Base-by-base conservation (phyloP, 192 early-diverging fungal genomes). In the Geosiphon pyriformis region DNA sequence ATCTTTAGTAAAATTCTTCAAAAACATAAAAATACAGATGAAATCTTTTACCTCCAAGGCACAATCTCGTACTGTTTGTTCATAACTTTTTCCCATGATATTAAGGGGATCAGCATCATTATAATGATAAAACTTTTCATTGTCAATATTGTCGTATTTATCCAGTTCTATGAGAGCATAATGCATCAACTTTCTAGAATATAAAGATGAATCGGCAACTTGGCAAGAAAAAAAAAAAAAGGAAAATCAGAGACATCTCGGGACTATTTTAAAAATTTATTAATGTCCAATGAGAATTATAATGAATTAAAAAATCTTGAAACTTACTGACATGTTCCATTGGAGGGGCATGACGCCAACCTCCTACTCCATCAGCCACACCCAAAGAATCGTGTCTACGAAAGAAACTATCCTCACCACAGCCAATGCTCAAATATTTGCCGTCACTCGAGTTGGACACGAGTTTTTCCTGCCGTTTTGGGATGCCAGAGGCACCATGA, bases 321-420 rank as follows among this genome's bases (percentile, higher is more conserved):
- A 51, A 29, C 33, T 35, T 71, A 72, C 62, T 62, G 31, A 31
- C 31, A 30, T 46, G 63, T 27, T 49, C 47, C 18, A 61, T 59
- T 4, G 17, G 11, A 54, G 33, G 7, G 42, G 33, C 31, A 57
- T 31, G 8, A 75, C 76, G 65, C 96, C 96, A 98, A 27, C 94
- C 94, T 30, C 96, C 94, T 10, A 98, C 94, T 3, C 96, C 96
- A 68, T 96, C 94, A 4, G 94, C 93, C 4, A 96, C 93, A 18
- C 96, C 94, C 22, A 98, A 68, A 2, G 91, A 85, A 70, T 98
- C 94, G 23, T 83, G 69, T 59, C 94, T 82, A 54, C 77, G 71
- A 70, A 98, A 98, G 72, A 92, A 98, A 3, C 94, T 90, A 71
- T 98, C 96, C 76, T 98, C 94, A 27, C 96, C 96, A 29, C 89